Percentiles rank a stretch among this genome's conserved stretches.
phyloP scores from a whole-genome alignment of 73 alveolate genomes.

The Tetrahymena malaccensis region DNA sequence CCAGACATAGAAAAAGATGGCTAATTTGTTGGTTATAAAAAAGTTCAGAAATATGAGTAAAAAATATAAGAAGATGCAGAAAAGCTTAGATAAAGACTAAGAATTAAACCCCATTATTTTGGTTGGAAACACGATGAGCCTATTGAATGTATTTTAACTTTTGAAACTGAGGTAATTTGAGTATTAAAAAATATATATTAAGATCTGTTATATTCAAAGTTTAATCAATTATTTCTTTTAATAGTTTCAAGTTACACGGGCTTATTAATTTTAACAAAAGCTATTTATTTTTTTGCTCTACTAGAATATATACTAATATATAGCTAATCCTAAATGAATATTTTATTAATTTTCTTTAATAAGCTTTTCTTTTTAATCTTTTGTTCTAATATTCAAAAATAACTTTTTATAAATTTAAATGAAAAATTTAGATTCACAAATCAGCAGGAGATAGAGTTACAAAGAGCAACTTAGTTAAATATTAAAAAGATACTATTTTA shows the following conservation, averaged over 20 bases:
- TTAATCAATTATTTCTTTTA: too few species aligned
- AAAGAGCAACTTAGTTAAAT: neutral
- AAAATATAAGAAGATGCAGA: neutral
- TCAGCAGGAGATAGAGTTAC: neutral
- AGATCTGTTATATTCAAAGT: too few species aligned
- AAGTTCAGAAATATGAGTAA: neutral
- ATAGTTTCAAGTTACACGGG: too few species aligned
- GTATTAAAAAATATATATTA: neutral
- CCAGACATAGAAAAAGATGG: neutral
- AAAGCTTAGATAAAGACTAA: neutral
- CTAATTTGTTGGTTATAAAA: neutral
- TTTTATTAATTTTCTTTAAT: too few species aligned
- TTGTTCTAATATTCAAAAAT: neutral
- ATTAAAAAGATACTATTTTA: neutral
- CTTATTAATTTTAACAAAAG: too few species aligned
- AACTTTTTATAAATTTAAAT: neutral
- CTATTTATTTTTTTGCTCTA: too few species aligned
- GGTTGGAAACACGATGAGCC: neutral
- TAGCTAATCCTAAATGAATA: too few species aligned
- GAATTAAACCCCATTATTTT: neutral
- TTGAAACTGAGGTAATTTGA: neutral
- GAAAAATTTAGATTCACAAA: neutral
- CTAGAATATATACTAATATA: too few species aligned
- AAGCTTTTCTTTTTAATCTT: too few species aligned
- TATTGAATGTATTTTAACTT: neutral